Evolutionary conservation across 257 asterid genomes (phyloP).

Genomic region (Solanum paucissectum): DNA sequence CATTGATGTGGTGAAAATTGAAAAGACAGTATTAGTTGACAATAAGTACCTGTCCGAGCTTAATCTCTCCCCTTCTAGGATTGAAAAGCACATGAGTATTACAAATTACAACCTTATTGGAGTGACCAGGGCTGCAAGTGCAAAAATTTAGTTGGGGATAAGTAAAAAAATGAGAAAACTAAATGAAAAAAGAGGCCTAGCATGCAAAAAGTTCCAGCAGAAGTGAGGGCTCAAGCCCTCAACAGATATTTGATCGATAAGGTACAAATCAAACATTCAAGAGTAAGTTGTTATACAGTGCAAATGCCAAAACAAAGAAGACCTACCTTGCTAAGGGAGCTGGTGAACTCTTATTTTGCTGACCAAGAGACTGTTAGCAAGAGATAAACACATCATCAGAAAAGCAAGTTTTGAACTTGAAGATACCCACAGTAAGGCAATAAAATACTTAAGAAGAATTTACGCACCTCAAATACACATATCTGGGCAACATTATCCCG

Average conservation of each 20-base stretch:
- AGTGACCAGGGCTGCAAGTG: slow-evolving; percentile 34
- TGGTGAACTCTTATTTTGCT: slow-evolving; percentile 17
- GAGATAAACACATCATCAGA: slow-evolving; percentile 1
- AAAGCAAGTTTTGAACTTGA: neutral
- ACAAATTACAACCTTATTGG: slow-evolving; percentile 69
- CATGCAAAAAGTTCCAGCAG: neutral
- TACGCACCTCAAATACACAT: slow-evolving; percentile 79
- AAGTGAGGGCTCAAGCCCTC: neutral
- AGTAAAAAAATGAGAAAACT: neutral
- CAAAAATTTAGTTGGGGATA: neutral
- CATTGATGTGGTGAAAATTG: neutral
- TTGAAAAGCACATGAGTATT: slow-evolving; percentile 95
- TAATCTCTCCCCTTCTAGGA: slow-evolving; percentile 90
- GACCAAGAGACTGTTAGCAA: slow-evolving; percentile 44
- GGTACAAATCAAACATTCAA: neutral
- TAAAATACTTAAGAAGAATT: neutral
- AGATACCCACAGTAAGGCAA: neutral
- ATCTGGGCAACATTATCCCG: slow-evolving; percentile 97
- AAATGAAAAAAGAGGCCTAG: neutral
- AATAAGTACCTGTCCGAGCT: slow-evolving; percentile 83
- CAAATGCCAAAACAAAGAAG: neutral
- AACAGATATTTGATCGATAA: neutral
- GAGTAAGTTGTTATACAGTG: neutral
- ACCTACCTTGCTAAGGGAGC: slow-evolving; percentile 39
- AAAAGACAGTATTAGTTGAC: neutral